Evolutionary conservation across 768 basidiomycete genomes (phyloP).

Genomic region (Pleurotus djamor): DNA sequence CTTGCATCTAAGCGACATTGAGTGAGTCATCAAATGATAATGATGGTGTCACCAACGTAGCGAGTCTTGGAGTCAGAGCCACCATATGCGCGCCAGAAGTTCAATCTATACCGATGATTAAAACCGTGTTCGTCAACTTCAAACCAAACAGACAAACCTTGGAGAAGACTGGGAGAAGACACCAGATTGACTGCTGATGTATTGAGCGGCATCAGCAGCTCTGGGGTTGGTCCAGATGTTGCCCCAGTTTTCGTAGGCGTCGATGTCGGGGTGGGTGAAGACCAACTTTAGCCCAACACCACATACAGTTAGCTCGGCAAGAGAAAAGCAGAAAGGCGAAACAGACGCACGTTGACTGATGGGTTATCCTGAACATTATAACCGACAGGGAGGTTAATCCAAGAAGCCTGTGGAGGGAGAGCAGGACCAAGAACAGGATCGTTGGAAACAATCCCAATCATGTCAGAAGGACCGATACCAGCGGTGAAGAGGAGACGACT

Average conservation of each 20-base stretch:
- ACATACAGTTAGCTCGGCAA: neutral
- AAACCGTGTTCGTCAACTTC: neutral
- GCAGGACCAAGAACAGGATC: constrained; percentile 41
- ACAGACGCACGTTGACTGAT: constrained; percentile 49
- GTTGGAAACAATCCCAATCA: constrained; percentile 48
- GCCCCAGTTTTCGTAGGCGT: constrained; percentile 69
- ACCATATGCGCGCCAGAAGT: constrained; percentile 59
- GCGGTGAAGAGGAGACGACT: constrained; percentile 57
- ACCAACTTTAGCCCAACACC: constrained; percentile 35
- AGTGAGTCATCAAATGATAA: neutral
- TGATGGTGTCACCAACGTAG: constrained; percentile 19
- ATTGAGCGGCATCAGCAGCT: constrained; percentile 54
- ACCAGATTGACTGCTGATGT: constrained; percentile 47
- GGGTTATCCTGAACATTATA: constrained; percentile 59
- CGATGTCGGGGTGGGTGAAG: constrained; percentile 61
- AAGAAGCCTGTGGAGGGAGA: constrained; percentile 47
- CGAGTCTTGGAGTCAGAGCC: constrained; percentile 45
- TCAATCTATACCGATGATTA: constrained; percentile 16
- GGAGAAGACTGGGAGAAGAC: constrained; percentile 58
- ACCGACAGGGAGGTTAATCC: constrained; percentile 62
- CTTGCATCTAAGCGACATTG: constrained; percentile 43
- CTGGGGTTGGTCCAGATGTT: constrained; percentile 52
- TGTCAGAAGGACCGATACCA: constrained; percentile 60
- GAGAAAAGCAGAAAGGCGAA: neutral
- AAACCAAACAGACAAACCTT: constrained; percentile 26